A percentile compares a stretch with the other conserved stretches of the same genome.
Conservation (phyloP, 78 protist genomes). For the Pelomyxa schiedti region DNA sequence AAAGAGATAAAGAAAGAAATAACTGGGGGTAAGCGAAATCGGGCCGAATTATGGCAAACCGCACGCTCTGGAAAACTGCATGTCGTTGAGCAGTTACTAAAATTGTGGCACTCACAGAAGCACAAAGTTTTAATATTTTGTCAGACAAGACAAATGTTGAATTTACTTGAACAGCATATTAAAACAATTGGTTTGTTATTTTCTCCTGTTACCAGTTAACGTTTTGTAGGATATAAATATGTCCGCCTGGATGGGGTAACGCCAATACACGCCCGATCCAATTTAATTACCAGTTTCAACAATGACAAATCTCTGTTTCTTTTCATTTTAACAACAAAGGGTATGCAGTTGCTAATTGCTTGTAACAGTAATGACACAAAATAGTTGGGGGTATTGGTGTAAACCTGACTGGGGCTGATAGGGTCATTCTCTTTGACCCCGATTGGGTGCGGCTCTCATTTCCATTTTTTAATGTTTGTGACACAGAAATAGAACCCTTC, state of each 20-base stretch:
- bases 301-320: constrained; percentile 41
- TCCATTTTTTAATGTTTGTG: not conserved
- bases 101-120: constrained; percentile 63
- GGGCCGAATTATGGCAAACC: constrained; percentile 25
- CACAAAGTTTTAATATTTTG: constrained; percentile 74
- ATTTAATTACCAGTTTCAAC: constrained; percentile 27
- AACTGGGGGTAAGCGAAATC: constrained; percentile 5
- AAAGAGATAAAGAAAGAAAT: not conserved
- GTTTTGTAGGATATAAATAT: constrained; percentile 6
- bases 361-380: constrained; percentile 1
- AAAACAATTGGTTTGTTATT: not conserved
- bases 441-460: constrained; percentile 71
- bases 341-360: too few relatives aligned
- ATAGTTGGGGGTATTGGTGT: constrained; percentile 87
- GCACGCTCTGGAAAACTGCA: constrained; percentile 65
- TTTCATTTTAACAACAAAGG: constrained; percentile 83
- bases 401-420: constrained; percentile 90
- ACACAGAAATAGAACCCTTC: constrained; percentile 35
- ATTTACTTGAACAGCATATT: constrained; percentile 62
- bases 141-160: constrained; percentile 91
- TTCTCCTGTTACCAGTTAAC: not conserved
- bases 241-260: constrained; percentile 91
- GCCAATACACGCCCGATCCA: constrained; percentile 50
- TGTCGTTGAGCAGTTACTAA: constrained; percentile 62
- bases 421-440: constrained; percentile 90